Evolutionary conservation across 305 asterid genomes (phyloP).

Genomic region (Solanum hybrid): DNA sequence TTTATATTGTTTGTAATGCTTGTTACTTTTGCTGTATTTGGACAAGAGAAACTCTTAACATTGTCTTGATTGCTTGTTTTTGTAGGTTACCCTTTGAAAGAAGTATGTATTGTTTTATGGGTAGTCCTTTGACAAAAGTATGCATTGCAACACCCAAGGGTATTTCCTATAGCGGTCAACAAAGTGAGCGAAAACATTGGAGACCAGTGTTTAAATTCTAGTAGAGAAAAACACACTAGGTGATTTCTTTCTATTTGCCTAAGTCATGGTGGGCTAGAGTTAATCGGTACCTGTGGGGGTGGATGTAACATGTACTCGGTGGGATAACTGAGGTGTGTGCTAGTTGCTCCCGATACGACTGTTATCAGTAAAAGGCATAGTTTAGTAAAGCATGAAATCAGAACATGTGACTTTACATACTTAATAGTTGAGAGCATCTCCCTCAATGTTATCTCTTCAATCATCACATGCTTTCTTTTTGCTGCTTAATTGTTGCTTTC

Average conservation of each 20-base stretch:
- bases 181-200: neutral
- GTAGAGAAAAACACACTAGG: neutral
- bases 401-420: neutral
- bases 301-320: neutral
- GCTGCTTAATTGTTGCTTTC: neutral
- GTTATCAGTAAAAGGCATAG: neutral
- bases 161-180: neutral
- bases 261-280: neutral
- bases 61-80: neutral
- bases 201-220: neutral
- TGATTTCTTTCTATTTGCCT: neutral
- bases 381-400: neutral
- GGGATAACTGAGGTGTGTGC: neutral
- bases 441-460: neutral
- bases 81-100: neutral
- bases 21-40: neutral
- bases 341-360: neutral
- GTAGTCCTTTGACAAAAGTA: neutral
- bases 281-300: neutral
- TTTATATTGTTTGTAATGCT: neutral
- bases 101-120: neutral
- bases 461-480: neutral
- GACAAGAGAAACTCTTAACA: neutral
- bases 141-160: neutral
- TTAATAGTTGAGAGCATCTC: neutral